A percentile compares a stretch with the other conserved stretches of the same genome.
phyloP scores from a whole-genome alignment of 2,329 filamentous ascomycete species.

The Thielaviopsis populi region DNA sequence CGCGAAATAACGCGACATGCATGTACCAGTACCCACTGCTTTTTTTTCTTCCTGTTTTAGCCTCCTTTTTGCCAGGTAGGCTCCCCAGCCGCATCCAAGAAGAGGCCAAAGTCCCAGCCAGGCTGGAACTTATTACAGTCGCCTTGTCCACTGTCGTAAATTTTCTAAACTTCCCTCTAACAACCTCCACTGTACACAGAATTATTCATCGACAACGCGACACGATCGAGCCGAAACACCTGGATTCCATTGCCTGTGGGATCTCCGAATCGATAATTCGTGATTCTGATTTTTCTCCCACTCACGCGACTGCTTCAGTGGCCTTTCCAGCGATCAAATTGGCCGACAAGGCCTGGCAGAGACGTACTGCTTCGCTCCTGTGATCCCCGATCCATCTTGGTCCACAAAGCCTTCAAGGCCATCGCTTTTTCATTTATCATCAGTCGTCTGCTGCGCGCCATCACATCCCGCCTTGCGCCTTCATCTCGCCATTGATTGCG shows the following conservation, averaged over 20 bases:
- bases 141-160: constrained; percentile 17
- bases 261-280: constrained; percentile 16
- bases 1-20: neutral
- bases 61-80: constrained; percentile 15
- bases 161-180: constrained; percentile 18
- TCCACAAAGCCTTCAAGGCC: neutral
- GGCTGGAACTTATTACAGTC: constrained; percentile 14
- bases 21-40: constrained; percentile 9
- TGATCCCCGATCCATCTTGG: constrained; percentile 4
- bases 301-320: neutral
- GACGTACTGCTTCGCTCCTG: constrained; percentile 11
- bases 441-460: neutral
- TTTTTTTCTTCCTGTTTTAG: constrained; percentile 4
- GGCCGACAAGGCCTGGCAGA: constrained; percentile 14
- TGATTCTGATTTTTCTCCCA: neutral
- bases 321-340: constrained; percentile 1
- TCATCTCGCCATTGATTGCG: neutral
- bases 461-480: neutral
- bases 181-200: constrained; percentile 11
- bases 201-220: constrained; percentile 11
- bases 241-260: constrained; percentile 13
- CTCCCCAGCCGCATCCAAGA: constrained; percentile 13
- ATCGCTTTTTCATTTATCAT: neutral
- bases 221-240: constrained; percentile 14
- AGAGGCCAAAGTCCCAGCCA: constrained; percentile 16